Base-by-base conservation (phyloP, 23 red algal species). In the Chondrus crispus region DNA sequence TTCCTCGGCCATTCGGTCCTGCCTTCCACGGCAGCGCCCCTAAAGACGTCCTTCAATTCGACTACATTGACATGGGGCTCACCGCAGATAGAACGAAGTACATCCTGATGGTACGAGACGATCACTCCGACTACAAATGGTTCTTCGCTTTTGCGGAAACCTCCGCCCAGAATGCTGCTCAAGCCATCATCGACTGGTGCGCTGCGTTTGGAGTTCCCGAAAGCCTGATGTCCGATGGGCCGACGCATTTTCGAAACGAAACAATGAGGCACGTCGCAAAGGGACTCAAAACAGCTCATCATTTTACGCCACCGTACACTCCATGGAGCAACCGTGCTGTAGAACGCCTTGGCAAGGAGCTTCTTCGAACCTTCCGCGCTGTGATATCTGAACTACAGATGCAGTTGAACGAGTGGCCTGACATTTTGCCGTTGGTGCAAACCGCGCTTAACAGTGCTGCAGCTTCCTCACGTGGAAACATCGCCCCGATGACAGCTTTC, bases 401-500 rank as follows among this genome's bases (percentile, higher is more conserved):
- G 10, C 1, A 37, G 29, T 37, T 8, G 26, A 37, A 2, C 24
- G 1, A 77, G 43, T 77, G 22, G 26, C 10, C 71, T 37, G 71
- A 77, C 38, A 26, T 77, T 35, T 38, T 77, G 26, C 71, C 71
- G 26, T 38, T 77, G 71, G 71, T 77, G 26, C 26, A 77, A 77
- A 46, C 6, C 22, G 71, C 1, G n/a, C 26, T 77, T 2, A 77
- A 77, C 1, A 77, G 38, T 40, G 71, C 71, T 39, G 29, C 26
- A 6, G 26, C 1, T 10, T 38, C 1, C 43, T 20, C 32, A 37
- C 26, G 71, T 26, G 12, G 29, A 0, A 38, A 38, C 0, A 77
- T 77, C 26, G 32, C 71, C 44, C 71, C 71, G 32, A 20, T 77
- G 71, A 77, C 26, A 40, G 32, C 71, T 14, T 39, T 47, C 29